These are phyloP conservation scores for Colletotrichum tropicicola DNA, from an alignment of 2,329 filamentous ascomycete genomes.

Conservation along the genomic window DNA sequence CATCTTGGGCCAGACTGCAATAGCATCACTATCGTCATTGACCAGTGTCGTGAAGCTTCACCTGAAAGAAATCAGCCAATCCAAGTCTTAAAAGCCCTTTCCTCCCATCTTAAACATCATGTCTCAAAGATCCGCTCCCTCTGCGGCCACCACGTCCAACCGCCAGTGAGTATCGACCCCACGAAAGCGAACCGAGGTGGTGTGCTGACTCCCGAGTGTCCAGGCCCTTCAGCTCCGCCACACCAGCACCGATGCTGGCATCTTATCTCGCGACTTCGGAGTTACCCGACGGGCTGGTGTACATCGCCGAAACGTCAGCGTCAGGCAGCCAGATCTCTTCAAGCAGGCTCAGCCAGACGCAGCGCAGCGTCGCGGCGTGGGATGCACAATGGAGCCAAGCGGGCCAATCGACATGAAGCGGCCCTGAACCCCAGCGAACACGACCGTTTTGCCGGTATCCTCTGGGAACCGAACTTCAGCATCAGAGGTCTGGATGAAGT, in stretches of 20 bases:
- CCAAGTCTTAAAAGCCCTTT: neutral
- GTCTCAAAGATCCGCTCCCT: slow-evolving; percentile 13
- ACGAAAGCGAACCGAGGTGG: neutral
- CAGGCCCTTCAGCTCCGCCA: neutral
- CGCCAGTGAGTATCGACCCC: neutral
- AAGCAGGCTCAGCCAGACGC: neutral
- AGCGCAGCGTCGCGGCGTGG: neutral
- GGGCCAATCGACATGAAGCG: slow-evolving; percentile 9
- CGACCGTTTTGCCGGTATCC: neutral
- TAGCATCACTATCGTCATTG: neutral
- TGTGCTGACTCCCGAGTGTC: slow-evolving; percentile 2
- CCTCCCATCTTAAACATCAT: slow-evolving; percentile 4
- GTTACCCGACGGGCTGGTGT: slow-evolving; percentile 14
- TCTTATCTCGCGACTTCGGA: neutral
- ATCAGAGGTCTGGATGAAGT: too few relatives aligned
- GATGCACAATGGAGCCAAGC: slow-evolving; percentile 3
- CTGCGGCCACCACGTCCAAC: slow-evolving; percentile 2
- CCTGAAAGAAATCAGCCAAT: neutral
- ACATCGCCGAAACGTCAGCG: neutral
- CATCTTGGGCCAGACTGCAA: neutral
- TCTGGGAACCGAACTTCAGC: too few relatives aligned
- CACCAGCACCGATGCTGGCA: neutral
- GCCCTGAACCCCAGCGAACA: neutral
- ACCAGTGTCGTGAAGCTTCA: neutral
- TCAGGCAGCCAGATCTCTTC: neutral